Evolutionary conservation across 1,284 basidiomycete species (phyloP).

Genomic region (Rhodotorula sp.): DNA sequence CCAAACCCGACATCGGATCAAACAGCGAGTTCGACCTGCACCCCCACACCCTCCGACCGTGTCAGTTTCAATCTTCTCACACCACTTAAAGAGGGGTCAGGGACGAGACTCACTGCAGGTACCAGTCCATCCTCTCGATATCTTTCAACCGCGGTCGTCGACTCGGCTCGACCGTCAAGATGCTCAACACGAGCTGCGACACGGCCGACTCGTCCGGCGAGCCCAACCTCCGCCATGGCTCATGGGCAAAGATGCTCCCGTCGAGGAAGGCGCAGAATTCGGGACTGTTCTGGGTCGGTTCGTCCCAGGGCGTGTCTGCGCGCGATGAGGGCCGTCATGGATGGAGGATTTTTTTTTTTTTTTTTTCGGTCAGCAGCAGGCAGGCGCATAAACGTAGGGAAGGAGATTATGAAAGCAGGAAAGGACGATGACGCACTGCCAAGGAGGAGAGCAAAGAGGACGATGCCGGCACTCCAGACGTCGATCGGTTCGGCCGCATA

Average conservation of each 20-base stretch:
- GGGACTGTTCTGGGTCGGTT: slow-evolving; percentile 73
- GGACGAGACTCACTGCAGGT: slow-evolving; percentile 57
- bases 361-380: too few species aligned
- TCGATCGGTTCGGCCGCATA: slow-evolving; percentile 92
- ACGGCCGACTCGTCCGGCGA: not conserved
- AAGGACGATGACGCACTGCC: slow-evolving; percentile 66
- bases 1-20: slow-evolving; percentile 28
- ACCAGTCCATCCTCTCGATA: slow-evolving; percentile 75
- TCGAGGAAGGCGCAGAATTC: slow-evolving; percentile 76
- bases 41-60: not conserved
- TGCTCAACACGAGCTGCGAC: slow-evolving; percentile 68
- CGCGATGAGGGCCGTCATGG: not conserved
- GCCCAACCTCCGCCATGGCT: slow-evolving; percentile 75
- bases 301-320: slow-evolving; percentile 95
- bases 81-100: not conserved
- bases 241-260: slow-evolving; percentile 71
- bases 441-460: slow-evolving; percentile 84
- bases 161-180: slow-evolving; percentile 71
- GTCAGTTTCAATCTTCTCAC: not conserved
- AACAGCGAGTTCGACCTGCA: slow-evolving; percentile 35
- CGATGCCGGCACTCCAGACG: slow-evolving; percentile 95
- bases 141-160: slow-evolving; percentile 69
- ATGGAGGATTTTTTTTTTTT: too few species aligned
- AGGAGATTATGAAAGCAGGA: too few species aligned
- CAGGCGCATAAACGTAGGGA: too few species aligned